Evolutionary conservation across 208 protist species (phyloP), one percentile per base, ranked within the genome.

Genomic region (Jaenimonas drosophilae): DNA sequence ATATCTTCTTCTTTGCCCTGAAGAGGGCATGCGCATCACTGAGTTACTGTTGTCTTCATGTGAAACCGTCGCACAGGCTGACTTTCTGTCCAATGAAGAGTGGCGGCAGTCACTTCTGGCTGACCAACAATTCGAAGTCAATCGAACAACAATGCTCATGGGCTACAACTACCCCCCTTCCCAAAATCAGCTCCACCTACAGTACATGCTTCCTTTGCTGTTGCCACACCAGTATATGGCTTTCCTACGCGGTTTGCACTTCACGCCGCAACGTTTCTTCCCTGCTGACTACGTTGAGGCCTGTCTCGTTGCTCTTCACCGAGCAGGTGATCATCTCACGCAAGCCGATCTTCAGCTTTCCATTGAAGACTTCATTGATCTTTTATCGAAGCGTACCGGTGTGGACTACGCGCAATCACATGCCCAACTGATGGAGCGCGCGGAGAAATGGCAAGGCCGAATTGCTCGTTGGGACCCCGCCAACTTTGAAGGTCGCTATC

Each of bases 81-180:
- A 66, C 37, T 73, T 78, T 33, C 39, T 63, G n/a, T 19, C 29
- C 17, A 50, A 64, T 37, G 11, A 11, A 2, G 42, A 14, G 36
- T 63, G 59, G 59, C 12, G 41, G 1, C 6, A 11, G 7, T 46
- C 49, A 17, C 49, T 68, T 19, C 33, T 66, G 31, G 27, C 20
- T 5, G 45, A 6, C 34, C 9, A 31, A 19, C 20, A 27, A 20
- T 6, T 17, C 41, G 5, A 21, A 40, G 38, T 6, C 37, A 6
- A 38, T 38, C 4, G 25, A 38, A 5, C 28, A 37, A 25, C 6
- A 29, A 59, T 81, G 41, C 19, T 51, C 4, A 32, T 43, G 24
- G 76, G 81, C 16, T 87, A 79, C 61, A 90, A 87, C 59, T 86
- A 56, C 54, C 76, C 81, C 2, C 76, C 81, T 1, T 87, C 76